Conservation (phyloP, 345 rosid genomes). For the Lagerstroemia speciosa region DNA sequence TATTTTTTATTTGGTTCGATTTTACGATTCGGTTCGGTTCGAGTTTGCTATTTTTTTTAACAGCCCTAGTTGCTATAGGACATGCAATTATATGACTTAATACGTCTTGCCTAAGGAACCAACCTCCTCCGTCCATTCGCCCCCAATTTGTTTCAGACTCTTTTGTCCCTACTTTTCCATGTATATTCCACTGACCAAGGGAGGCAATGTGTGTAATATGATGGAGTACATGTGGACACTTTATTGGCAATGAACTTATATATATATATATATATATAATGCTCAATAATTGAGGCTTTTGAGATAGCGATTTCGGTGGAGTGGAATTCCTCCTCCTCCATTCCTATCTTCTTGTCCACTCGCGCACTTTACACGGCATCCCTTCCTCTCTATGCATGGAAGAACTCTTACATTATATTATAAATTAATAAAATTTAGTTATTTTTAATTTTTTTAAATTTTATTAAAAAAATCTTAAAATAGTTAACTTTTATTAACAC, state of each 20-base stretch:
- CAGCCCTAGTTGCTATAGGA: too few species aligned
- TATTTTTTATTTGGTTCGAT: too few species aligned
- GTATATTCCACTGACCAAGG: neutral
- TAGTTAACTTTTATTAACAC: too few species aligned
- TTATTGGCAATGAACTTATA: neutral
- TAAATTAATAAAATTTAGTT: too few species aligned
- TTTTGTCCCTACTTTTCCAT: neutral
- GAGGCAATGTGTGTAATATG: neutral
- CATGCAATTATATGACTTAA: too few species aligned
- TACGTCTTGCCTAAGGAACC: neutral
- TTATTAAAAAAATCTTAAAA: too few species aligned
- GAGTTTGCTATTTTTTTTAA: too few species aligned
- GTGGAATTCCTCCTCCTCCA: neutral
- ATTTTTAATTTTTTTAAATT: neutral
- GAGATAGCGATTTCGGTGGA: neutral
- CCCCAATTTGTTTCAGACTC: neutral
- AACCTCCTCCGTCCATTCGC: neutral
- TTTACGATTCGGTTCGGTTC: too few species aligned
- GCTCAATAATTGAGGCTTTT: neutral
- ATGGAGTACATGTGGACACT: neutral
- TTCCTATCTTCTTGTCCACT: neutral
- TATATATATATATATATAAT: neutral
- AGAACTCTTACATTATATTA: neutral
- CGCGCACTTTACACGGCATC: neutral
- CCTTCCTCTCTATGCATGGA: neutral